Percentiles rank a stretch among this genome's conserved stretches.
These are phyloP conservation scores for Taxillus chinensis DNA, from an alignment of 164 flowering plant species.

Conservation along the genomic window DNA sequence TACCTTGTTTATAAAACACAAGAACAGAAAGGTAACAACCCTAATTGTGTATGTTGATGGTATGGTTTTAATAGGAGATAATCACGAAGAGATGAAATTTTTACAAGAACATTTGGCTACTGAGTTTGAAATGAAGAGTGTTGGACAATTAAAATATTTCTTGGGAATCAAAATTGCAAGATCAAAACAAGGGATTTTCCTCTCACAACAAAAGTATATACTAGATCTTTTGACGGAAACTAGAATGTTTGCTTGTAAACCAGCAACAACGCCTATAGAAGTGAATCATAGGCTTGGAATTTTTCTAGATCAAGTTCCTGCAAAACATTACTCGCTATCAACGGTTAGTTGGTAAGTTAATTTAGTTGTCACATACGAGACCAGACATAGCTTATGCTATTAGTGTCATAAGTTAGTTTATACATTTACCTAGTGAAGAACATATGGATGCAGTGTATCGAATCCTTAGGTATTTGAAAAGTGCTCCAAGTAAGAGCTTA, in stretches of 20 bases:
- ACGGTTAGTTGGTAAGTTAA: background rate
- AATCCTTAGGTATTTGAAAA: slow-evolving; percentile 2
- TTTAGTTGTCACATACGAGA: slow-evolving; percentile 1
- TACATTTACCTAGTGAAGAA: background rate
- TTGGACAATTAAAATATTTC: background rate
- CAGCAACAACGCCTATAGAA: background rate
- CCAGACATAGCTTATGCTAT: background rate
- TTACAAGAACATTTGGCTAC: background rate
- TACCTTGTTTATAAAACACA: background rate
- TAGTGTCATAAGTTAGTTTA: background rate
- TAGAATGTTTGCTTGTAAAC: background rate
- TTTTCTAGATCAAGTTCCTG: background rate
- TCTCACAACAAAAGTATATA: too few relatives aligned
- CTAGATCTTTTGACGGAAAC: too few relatives aligned
- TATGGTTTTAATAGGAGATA: background rate
- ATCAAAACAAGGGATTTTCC: background rate
- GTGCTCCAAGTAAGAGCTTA: background rate
- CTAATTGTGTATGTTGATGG: background rate
- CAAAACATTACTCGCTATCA: background rate
- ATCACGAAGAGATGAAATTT: background rate
- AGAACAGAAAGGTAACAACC: background rate
- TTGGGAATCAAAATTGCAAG: background rate
- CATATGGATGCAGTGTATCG: slow-evolving; percentile 2
- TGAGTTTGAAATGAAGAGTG: too few relatives aligned
- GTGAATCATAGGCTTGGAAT: background rate